Evolutionary conservation across 768 basidiomycete genomes (phyloP).

Genomic region (Mycena albidolilacea): DNA sequence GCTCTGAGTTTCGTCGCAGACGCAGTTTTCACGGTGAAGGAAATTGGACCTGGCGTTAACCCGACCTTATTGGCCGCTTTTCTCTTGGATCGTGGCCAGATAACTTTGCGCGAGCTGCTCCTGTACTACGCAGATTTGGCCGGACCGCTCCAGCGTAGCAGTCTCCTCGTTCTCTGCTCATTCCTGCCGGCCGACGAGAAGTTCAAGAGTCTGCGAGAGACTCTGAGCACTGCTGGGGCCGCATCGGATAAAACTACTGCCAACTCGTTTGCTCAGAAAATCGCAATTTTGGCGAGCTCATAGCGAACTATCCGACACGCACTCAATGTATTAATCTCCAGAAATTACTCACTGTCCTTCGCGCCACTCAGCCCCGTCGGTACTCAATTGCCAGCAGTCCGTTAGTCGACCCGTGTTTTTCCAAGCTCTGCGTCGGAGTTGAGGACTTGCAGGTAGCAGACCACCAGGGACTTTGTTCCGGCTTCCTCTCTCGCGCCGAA

Average conservation of each 20-base stretch:
- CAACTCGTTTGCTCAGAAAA: slow-evolving; percentile 16
- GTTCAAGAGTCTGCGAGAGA: slow-evolving; percentile 8
- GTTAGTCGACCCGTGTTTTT: slow-evolving; percentile 12
- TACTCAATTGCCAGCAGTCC: slow-evolving; percentile 37
- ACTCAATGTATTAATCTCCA: slow-evolving; percentile 23
- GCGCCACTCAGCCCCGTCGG: slow-evolving; percentile 32
- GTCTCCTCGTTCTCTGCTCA: slow-evolving; percentile 3
- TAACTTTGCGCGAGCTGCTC: slow-evolving; percentile 32
- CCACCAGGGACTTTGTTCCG: slow-evolving; percentile 31
- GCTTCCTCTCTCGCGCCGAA: slow-evolving; percentile 25
- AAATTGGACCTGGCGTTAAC: slow-evolving; percentile 20
- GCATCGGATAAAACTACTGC: not conserved
- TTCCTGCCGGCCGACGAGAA: slow-evolving; percentile 32
- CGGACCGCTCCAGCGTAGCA: slow-evolving; percentile 29
- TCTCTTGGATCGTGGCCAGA: slow-evolving; percentile 20
- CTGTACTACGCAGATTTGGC: slow-evolving; percentile 33
- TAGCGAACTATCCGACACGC: slow-evolving; percentile 26
- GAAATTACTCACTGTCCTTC: slow-evolving; percentile 26
- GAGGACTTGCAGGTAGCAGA: slow-evolving; percentile 30
- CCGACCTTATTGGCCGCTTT: slow-evolving; percentile 25
- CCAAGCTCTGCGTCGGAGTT: slow-evolving; percentile 32
- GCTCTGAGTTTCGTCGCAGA: slow-evolving; percentile 33
- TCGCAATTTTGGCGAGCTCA: slow-evolving; percentile 28
- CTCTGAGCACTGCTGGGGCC: slow-evolving; percentile 11
- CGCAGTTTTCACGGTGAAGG: slow-evolving; percentile 32